phyloP scores from a whole-genome alignment of 306 rosid species.

The Vigna radiata region DNA sequence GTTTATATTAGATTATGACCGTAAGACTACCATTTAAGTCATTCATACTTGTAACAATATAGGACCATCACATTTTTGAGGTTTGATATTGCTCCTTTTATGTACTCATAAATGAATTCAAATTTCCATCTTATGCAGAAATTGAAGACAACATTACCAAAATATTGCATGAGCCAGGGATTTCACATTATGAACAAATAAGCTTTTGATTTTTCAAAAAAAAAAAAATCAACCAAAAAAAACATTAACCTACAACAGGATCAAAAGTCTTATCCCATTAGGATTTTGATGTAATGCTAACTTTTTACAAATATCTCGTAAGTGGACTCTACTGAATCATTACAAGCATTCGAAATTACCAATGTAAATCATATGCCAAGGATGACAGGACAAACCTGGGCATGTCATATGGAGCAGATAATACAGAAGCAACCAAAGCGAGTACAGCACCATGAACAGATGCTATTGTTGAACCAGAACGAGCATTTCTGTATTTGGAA shows the following conservation, averaged over 20 bases:
- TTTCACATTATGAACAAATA: constrained; percentile 13
- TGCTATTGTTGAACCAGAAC: constrained; percentile 75
- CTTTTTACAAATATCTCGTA: neutral
- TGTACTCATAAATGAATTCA: constrained; percentile 15
- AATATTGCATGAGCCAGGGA: constrained; percentile 25
- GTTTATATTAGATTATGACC: constrained; percentile 2
- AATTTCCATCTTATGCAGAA: constrained; percentile 32
- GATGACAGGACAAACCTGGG: constrained; percentile 71
- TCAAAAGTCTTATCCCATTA: neutral
- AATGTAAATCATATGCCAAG: constrained; percentile 20
- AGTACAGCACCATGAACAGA: constrained; percentile 91
- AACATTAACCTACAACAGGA: neutral
- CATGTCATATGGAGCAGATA: constrained; percentile 97
- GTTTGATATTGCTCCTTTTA: constrained; percentile 22
- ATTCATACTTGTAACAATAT: constrained; percentile 10
- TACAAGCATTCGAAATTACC: constrained; percentile 23
- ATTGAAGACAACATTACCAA: constrained; percentile 28
- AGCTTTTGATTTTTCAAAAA: neutral
- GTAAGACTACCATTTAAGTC: constrained; percentile 12
- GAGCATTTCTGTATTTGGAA: constrained; percentile 64
- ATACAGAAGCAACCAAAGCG: constrained; percentile 89
- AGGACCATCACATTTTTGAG: neutral
- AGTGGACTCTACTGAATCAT: constrained; percentile 10
- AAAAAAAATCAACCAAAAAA: neutral
- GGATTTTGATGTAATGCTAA: neutral